A percentile compares a stretch with the other conserved stretches of the same genome.
phyloP scores from a whole-genome alignment of 1,139 yeast species.

The Chernovozyma sophiae-reginae region DNA sequence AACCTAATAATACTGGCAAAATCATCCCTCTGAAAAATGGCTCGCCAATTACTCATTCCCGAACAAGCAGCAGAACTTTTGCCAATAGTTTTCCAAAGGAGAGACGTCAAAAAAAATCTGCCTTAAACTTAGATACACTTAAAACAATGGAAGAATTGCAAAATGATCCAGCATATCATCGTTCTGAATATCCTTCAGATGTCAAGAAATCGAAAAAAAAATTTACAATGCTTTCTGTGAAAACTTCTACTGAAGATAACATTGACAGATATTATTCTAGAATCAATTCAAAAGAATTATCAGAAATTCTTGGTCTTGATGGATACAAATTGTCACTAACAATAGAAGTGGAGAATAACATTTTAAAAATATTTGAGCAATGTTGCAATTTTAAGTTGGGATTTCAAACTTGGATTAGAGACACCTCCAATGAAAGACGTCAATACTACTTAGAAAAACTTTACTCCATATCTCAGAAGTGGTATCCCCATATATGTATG shows the following conservation, averaged over 20 bases:
- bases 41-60: background rate
- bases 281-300: conserved; percentile 25
- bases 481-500: conserved; percentile 47
- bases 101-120: too few relatives aligned
- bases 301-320: conserved; percentile 22
- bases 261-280: conserved; percentile 23
- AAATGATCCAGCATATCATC: background rate
- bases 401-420: conserved; percentile 76
- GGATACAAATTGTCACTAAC: conserved; percentile 22
- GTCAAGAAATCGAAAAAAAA: background rate
- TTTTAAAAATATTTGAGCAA: conserved; percentile 52
- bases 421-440: conserved; percentile 55
- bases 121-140: background rate
- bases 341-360: conserved; percentile 45
- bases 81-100: background rate
- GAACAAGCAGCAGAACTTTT: background rate
- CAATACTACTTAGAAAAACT: conserved; percentile 46
- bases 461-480: conserved; percentile 39
- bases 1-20: too few relatives aligned
- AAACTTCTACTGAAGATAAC: conserved; percentile 4
- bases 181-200: background rate
- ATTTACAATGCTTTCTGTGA: background rate
- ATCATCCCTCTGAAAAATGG: too few relatives aligned
- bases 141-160: background rate
- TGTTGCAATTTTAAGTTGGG: conserved; percentile 69